Conservation (phyloP, 73 alveolate species). For the Durusdinium trenchii region DNA sequence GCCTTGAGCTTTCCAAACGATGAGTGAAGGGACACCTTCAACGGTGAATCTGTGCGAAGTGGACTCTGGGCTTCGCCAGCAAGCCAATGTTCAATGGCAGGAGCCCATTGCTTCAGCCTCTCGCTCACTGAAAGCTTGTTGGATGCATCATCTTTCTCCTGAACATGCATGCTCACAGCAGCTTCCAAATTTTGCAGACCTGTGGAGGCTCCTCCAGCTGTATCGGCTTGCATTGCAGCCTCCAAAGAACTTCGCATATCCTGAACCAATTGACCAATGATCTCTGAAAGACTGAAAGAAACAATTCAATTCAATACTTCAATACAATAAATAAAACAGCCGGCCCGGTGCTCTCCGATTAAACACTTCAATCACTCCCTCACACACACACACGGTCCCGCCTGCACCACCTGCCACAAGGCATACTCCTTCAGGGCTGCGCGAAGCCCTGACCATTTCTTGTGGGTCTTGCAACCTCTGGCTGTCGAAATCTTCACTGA, state of each 20-base stretch:
- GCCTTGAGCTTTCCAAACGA: not conserved
- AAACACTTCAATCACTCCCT: not conserved
- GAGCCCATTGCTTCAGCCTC: not conserved
- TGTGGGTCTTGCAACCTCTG: not conserved
- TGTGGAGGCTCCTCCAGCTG: not conserved
- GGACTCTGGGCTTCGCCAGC: not conserved
- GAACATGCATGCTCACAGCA: not conserved
- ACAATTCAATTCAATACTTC: too few relatives aligned
- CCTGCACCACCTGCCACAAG: not conserved
- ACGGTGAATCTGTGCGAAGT: not conserved
- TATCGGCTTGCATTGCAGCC: not conserved
- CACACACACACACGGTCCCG: not conserved
- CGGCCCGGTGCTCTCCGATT: not conserved
- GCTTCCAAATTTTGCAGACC: not conserved
- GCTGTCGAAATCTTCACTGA: not conserved
- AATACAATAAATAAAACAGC: too few relatives aligned
- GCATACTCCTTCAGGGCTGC: not conserved
- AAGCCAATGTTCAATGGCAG: not conserved
- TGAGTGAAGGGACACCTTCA: not conserved
- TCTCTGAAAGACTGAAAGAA: not conserved
- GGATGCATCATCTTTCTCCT: too few relatives aligned
- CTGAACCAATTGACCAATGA: not conserved
- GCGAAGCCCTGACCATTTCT: not conserved
- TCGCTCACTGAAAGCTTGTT: not conserved
- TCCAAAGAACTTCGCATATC: not conserved